phyloP scores from a whole-genome alignment of 164 flowering plant species.

The Vitis amurensis region DNA sequence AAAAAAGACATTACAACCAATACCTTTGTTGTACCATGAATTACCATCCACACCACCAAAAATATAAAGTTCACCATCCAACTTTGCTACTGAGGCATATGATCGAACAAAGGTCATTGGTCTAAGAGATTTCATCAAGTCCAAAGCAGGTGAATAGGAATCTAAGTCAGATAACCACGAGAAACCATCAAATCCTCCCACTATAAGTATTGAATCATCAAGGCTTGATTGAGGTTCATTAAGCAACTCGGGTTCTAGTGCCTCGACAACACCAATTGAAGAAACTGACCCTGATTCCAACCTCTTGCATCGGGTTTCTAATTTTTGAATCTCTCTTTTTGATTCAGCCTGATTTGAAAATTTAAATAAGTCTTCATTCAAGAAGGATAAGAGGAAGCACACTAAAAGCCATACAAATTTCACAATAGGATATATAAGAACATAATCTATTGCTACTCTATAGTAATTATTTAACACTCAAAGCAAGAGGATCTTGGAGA shows the following conservation, averaged over 20 bases:
- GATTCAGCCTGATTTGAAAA: constrained; percentile 25
- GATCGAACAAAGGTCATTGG: constrained; percentile 39
- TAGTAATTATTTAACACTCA: too few species aligned
- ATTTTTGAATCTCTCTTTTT: constrained; percentile 22
- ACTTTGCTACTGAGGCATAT: constrained; percentile 32
- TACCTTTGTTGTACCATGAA: constrained; percentile 45
- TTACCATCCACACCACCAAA: constrained; percentile 44
- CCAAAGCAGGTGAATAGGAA: constrained; percentile 29
- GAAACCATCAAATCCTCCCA: constrained; percentile 54
- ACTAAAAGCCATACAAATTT: too few species aligned
- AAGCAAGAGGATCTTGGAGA: too few species aligned
- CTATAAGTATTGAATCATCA: constrained; percentile 22
- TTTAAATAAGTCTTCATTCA: neutral
- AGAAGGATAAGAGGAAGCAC: neutral
- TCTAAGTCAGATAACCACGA: constrained; percentile 38
- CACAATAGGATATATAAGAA: too few species aligned
- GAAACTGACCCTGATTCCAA: constrained; percentile 7
- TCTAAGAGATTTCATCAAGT: constrained; percentile 22
- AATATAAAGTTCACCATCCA: constrained; percentile 33
- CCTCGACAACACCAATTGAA: neutral
- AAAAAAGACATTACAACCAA: neutral
- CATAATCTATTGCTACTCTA: too few species aligned
- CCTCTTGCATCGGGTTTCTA: constrained; percentile 13
- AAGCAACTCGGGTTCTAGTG: neutral
- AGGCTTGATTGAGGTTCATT: constrained; percentile 2